Conservation (phyloP, 2,329 filamentous ascomycete genomes). For the Epichloe scottii region DNA sequence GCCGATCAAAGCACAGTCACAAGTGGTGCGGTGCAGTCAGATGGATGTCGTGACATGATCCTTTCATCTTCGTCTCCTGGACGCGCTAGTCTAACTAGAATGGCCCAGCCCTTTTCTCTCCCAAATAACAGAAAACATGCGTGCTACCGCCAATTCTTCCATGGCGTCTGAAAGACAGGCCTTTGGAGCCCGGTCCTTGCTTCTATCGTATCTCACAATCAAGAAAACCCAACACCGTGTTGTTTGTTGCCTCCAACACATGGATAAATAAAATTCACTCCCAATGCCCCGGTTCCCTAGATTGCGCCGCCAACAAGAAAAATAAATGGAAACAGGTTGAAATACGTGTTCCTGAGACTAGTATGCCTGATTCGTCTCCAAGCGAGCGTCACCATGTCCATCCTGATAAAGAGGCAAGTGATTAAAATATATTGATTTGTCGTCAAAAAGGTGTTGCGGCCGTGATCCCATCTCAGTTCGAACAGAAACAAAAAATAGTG, state of each 20-base stretch:
- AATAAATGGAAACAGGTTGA: neutral
- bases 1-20: no score
- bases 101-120: neutral
- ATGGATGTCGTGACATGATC: neutral
- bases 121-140: neutral
- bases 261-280: neutral
- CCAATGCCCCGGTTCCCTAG: neutral
- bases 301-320: neutral
- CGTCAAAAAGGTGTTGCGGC: constrained; percentile 3
- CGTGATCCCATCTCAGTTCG: constrained; percentile 7
- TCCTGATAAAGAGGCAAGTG: neutral
- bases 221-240: neutral
- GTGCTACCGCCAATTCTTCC: neutral
- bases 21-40: neutral
- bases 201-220: neutral
- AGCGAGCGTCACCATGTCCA: constrained; percentile 5
- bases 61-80: constrained; percentile 1
- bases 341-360: neutral
- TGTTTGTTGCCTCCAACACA: neutral
- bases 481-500: neutral
- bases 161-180: neutral
- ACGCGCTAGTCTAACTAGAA: neutral
- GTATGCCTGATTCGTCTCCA: constrained; percentile 1
- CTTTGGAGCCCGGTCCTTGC: neutral
- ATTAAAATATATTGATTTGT: constrained; percentile 7